These are phyloP conservation scores for Rhinocladiella similis DNA, from an alignment of 2,329 filamentous ascomycete species.

Conservation along the genomic window DNA sequence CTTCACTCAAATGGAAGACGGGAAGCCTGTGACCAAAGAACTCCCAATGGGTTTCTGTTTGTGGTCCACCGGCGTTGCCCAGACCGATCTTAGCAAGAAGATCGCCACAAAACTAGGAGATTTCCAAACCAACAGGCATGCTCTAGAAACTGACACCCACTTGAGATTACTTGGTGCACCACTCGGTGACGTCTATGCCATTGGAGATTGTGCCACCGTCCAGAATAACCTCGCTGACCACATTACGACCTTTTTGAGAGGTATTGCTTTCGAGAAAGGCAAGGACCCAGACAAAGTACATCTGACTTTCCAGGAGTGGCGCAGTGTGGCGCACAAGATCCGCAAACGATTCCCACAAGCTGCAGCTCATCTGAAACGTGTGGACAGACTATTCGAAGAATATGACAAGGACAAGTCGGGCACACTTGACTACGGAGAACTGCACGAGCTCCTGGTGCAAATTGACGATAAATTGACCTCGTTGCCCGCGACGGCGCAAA, in stretches of 20 bases:
- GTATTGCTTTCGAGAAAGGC: constrained; percentile 86
- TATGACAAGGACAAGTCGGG: constrained; percentile 94
- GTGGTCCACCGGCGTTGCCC: constrained; percentile 94
- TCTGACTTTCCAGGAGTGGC: constrained; percentile 86
- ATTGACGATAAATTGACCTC: constrained; percentile 95
- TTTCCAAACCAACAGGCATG: constrained; percentile 81
- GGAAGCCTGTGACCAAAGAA: constrained; percentile 79
- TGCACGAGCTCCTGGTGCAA: constrained; percentile 81
- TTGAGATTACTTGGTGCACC: constrained; percentile 86
- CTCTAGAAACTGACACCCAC: constrained; percentile 91
- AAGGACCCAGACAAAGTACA: constrained; percentile 86
- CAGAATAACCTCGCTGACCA: constrained; percentile 96
- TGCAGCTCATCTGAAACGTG: constrained; percentile 76
- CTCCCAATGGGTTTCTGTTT: constrained; percentile 94
- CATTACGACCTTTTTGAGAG: constrained; percentile 85
- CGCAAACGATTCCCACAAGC: constrained; percentile 91
- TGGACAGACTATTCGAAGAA: constrained; percentile 86
- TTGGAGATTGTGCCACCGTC: constrained; percentile 93
- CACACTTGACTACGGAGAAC: constrained; percentile 90
- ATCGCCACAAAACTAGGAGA: constrained; percentile 75
- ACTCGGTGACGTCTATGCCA: constrained; percentile 90
- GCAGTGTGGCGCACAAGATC: constrained; percentile 77
- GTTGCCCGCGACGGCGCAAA: constrained; percentile 90
- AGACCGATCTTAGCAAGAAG: constrained; percentile 75
- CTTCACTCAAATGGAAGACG: constrained; percentile 81